Conservation (phyloP, 2,329 filamentous ascomycete species). For the Apiospora phragmitis region DNA sequence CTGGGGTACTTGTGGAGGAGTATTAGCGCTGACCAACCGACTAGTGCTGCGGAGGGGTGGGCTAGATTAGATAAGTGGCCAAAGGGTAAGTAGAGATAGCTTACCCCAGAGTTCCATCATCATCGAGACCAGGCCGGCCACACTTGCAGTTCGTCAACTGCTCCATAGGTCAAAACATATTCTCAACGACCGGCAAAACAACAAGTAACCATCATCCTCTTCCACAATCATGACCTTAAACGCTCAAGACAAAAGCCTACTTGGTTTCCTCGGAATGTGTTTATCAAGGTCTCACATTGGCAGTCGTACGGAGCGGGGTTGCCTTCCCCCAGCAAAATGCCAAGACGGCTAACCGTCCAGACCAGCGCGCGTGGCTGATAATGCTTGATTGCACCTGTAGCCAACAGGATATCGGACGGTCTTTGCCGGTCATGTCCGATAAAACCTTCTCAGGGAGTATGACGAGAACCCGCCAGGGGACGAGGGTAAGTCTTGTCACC, state of each 20-base stretch:
- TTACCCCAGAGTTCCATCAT: not conserved
- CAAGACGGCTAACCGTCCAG: not conserved
- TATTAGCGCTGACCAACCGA: not conserved
- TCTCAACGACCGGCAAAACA: not conserved
- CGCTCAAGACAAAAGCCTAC: not conserved
- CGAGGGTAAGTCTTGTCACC: not conserved
- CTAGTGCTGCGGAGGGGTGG: not conserved
- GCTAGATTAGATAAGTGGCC: too few relatives aligned
- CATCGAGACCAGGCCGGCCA: not conserved
- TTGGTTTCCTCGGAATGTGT: not conserved
- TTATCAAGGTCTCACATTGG: not conserved
- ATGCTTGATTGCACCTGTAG: constrained; percentile 2
- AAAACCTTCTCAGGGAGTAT: not conserved
- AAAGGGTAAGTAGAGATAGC: not conserved
- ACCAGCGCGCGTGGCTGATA: not conserved
- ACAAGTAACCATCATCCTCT: too few relatives aligned
- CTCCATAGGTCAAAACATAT: not conserved
- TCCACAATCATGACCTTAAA: not conserved
- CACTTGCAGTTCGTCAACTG: not conserved
- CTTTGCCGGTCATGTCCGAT: not conserved
- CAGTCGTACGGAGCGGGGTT: not conserved
- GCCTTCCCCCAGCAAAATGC: not conserved
- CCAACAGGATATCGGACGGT: not conserved
- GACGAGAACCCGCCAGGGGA: not conserved
- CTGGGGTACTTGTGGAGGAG: not conserved